Evolutionary conservation across 805 yeast species (phyloP).

Genomic region (Spathaspora gorwiae): DNA sequence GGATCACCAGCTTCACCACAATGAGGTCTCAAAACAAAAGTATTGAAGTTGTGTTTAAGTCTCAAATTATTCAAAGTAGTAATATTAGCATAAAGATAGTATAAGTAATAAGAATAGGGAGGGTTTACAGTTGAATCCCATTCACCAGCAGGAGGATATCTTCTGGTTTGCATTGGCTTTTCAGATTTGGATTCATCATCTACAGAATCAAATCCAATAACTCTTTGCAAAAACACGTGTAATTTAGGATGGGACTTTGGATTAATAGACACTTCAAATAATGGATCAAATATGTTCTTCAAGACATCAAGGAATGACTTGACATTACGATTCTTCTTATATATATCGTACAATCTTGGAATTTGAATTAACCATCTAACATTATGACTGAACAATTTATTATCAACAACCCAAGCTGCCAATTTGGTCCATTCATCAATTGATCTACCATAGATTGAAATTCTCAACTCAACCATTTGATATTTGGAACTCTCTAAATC

Average conservation of each 20-base stretch:
- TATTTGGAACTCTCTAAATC: constrained; percentile 94
- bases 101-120: constrained; percentile 94
- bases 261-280: constrained; percentile 82
- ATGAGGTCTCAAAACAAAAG: constrained; percentile 94
- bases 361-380: constrained; percentile 97
- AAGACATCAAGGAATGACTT: constrained; percentile 70
- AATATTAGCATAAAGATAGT: constrained; percentile 82
- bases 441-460: constrained; percentile 89
- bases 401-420: constrained; percentile 93
- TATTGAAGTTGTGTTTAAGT: constrained; percentile 67
- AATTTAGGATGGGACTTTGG: constrained; percentile 90
- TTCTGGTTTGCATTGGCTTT: constrained; percentile 65
- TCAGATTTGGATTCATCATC: constrained; percentile 96
- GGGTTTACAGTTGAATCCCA: constrained; percentile 85
- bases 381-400: constrained; percentile 84
- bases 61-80: constrained; percentile 86
- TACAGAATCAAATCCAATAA: constrained; percentile 95
- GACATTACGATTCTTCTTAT: constrained; percentile 72
- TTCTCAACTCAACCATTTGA: constrained; percentile 96
- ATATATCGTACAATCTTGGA: constrained; percentile 88
- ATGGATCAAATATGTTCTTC: constrained; percentile 75
- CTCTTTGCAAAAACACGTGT: constrained; percentile 83
- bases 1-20: constrained; percentile 99
- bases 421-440: constrained; percentile 91
- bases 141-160: constrained; percentile 77